Evolutionary conservation across 164 flowering plant genomes (phyloP).

Genomic region (Annona cherimola): DNA sequence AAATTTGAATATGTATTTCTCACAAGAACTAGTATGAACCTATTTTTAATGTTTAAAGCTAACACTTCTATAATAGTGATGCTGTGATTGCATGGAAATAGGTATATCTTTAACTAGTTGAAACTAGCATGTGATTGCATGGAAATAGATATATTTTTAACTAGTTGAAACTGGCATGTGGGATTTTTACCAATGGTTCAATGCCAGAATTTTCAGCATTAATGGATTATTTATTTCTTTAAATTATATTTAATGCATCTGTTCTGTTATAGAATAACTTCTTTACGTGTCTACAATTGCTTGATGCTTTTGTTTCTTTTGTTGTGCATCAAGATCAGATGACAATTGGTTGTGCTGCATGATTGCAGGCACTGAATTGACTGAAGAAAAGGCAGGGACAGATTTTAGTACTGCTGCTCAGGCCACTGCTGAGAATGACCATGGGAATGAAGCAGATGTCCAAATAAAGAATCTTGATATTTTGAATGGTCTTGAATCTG

Average conservation of each 20-base stretch:
- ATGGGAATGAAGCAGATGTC: slow-evolving; percentile 10
- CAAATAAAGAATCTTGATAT: slow-evolving; percentile 7
- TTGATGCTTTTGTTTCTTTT: background rate
- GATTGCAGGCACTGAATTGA: slow-evolving; percentile 18
- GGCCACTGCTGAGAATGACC: slow-evolving; percentile 10
- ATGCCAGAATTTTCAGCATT: too few relatives aligned
- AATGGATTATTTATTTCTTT: background rate
- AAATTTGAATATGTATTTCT: background rate
- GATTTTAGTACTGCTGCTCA: background rate
- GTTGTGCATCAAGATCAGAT: background rate
- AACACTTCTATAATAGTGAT: too few relatives aligned
- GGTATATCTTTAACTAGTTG: background rate
- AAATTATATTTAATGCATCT: background rate
- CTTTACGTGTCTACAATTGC: too few relatives aligned
- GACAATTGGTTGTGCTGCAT: background rate
- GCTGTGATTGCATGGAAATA: too few relatives aligned
- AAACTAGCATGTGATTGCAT: background rate
- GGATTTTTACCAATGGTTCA: background rate
- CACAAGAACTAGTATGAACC: background rate
- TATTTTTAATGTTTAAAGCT: too few relatives aligned
- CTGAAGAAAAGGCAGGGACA: slow-evolving; percentile 18
- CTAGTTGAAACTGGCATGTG: background rate
- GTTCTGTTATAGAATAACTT: background rate
- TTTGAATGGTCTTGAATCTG: slow-evolving; percentile 10
- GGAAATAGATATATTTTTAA: background rate